phyloP scores from a whole-genome alignment of 257 asterid genomes.

The Lithospermum erythrorhizon region DNA sequence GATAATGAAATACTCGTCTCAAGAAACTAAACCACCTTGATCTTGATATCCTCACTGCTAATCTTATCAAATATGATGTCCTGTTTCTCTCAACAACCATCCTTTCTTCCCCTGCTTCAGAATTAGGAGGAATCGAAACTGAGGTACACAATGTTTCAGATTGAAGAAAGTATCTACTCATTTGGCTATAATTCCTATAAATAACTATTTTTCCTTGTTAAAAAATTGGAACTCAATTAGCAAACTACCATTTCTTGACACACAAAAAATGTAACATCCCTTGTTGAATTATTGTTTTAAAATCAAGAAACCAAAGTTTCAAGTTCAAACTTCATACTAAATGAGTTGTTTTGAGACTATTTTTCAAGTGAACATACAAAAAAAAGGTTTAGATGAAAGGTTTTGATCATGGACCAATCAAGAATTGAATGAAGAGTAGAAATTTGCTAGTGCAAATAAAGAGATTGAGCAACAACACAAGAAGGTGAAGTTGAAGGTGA shows the following conservation, averaged over 20 bases:
- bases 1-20: slow-evolving; percentile 67
- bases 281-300: too few relatives aligned
- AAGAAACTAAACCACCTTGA: slow-evolving; percentile 51
- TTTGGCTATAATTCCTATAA: not conserved
- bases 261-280: too few relatives aligned
- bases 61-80: slow-evolving; percentile 34
- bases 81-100: slow-evolving; percentile 18
- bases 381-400: not conserved
- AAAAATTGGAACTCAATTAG: not conserved
- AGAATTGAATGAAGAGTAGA: not conserved
- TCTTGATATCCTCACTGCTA: slow-evolving; percentile 50
- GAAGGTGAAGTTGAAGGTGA: slow-evolving; percentile 17
- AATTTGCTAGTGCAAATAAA: not conserved
- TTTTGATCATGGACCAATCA: not conserved
- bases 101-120: slow-evolving; percentile 21
- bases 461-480: not conserved
- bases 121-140: slow-evolving; percentile 18
- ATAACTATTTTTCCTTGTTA: not conserved
- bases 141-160: slow-evolving; percentile 33
- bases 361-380: not conserved
- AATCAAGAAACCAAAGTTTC: not conserved
- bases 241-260: not conserved
- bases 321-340: not conserved
- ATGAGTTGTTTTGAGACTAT: too few relatives aligned
- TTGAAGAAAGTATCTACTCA: slow-evolving; percentile 39